Conservation (phyloP, 1,139 yeast species). For the Blastobotrys malaysiensis region DNA sequence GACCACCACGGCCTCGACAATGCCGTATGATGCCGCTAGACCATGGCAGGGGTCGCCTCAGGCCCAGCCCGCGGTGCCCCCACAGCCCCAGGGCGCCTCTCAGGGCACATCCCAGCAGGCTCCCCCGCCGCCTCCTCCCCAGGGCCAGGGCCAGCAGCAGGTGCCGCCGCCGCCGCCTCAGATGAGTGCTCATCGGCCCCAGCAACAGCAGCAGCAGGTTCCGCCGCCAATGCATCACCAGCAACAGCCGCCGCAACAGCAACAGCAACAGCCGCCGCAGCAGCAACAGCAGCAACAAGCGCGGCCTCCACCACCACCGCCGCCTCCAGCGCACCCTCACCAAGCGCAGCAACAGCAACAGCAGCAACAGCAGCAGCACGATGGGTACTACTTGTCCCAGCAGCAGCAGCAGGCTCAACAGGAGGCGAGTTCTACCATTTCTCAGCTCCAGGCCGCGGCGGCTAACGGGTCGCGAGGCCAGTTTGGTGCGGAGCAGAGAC, state of each 20-base stretch:
- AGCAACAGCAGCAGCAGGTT: slow-evolving; percentile 11
- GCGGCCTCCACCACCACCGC: slow-evolving; percentile 6
- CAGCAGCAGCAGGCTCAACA: slow-evolving; percentile 8
- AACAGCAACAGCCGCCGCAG: slow-evolving; percentile 6
- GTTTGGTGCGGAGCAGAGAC: slow-evolving; percentile 17
- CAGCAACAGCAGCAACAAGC: slow-evolving; percentile 7
- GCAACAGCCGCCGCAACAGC: slow-evolving; percentile 8
- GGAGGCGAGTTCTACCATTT: slow-evolving; percentile 22
- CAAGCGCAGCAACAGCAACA: slow-evolving; percentile 10
- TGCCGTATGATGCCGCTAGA: slow-evolving; percentile 32
- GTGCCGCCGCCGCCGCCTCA: slow-evolving; percentile 6
- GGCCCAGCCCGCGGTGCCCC: slow-evolving; percentile 6
- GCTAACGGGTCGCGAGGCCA: slow-evolving; percentile 8
- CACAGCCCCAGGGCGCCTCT: slow-evolving; percentile 11
- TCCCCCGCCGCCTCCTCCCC: background rate
- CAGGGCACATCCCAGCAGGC: slow-evolving; percentile 16
- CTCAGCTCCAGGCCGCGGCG: slow-evolving; percentile 33
- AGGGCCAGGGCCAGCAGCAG: slow-evolving; percentile 8
- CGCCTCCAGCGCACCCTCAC: slow-evolving; percentile 7
- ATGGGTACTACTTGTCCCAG: slow-evolving; percentile 22
- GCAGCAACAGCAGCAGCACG: slow-evolving; percentile 11
- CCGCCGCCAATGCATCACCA: slow-evolving; percentile 12
- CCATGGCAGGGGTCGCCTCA: slow-evolving; percentile 13
- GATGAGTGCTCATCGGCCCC: slow-evolving; percentile 1
- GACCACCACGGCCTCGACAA: background rate